Conservation (phyloP, 495 filamentous ascomycete species). For the Penicillium crystallinum region DNA sequence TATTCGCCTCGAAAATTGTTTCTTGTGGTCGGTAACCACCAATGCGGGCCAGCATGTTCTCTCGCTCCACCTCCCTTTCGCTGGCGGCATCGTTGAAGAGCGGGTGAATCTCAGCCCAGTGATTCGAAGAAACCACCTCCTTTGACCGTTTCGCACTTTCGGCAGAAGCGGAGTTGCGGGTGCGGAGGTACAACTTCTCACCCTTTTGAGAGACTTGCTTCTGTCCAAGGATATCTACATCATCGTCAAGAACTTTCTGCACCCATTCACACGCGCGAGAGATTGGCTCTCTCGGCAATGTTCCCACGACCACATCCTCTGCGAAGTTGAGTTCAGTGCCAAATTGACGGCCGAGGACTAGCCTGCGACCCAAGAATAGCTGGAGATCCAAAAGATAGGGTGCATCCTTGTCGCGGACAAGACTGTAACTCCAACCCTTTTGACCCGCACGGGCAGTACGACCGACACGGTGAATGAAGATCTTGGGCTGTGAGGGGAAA, state of each 20-base stretch:
- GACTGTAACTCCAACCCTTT: conserved; percentile 89
- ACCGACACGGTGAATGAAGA: conserved; percentile 94
- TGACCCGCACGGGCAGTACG: conserved; percentile 90
- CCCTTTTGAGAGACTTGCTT: conserved; percentile 74
- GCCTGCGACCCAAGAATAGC: conserved; percentile 77
- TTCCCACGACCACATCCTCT: conserved; percentile 74
- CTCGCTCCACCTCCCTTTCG: conserved; percentile 61
- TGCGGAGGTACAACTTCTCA: conserved; percentile 86
- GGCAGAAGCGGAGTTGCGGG: conserved; percentile 78
- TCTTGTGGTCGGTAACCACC: conserved; percentile 83
- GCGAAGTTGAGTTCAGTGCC: conserved; percentile 61
- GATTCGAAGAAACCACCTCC: conserved; percentile 60
- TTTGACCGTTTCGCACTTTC: conserved; percentile 84
- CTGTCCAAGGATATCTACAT: conserved; percentile 65
- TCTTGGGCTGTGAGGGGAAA: conserved; percentile 93
- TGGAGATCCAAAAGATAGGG: conserved; percentile 94
- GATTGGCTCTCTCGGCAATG: conserved; percentile 61
- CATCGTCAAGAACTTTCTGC: conserved; percentile 67
- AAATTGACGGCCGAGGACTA: conserved; percentile 59
- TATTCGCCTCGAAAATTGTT: conserved; percentile 90
- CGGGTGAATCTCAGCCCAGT: conserved; percentile 65
- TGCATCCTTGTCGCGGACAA: conserved; percentile 77
- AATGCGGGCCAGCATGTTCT: conserved; percentile 79
- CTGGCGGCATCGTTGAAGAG: conserved; percentile 68
- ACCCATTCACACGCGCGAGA: conserved; percentile 74